phyloP scores from a whole-genome alignment of 2,329 filamentous ascomycete species.

The Neocatenulostroma microsporum region DNA sequence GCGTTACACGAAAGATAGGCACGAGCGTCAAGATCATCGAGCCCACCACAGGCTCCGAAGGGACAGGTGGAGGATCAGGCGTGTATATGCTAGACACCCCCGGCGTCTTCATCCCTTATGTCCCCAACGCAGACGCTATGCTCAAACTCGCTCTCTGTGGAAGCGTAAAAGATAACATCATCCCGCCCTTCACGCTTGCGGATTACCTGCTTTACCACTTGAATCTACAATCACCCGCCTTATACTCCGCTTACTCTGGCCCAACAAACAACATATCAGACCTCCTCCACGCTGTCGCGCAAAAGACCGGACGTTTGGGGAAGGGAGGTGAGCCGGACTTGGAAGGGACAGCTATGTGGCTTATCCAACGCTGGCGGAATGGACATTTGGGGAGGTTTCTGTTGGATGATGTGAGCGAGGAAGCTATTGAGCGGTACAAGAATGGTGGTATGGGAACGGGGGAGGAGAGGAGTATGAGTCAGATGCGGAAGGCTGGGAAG shows the following conservation, averaged over 20 bases:
- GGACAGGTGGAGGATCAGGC: constrained; percentile 46
- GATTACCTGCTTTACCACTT: constrained; percentile 86
- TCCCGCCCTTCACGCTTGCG: constrained; percentile 67
- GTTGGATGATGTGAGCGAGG: constrained; percentile 65
- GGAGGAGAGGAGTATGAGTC: constrained; percentile 55
- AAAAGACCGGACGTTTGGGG: constrained; percentile 64
- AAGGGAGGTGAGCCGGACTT: constrained; percentile 64
- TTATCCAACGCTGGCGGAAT: constrained; percentile 73
- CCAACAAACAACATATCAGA: constrained; percentile 80
- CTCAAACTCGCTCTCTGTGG: constrained; percentile 88
- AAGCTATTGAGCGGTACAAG: constrained; percentile 49
- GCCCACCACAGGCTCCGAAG: no score
- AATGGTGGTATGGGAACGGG: no score
- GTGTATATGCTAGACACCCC: constrained; percentile 89
- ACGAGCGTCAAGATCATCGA: constrained; percentile 70
- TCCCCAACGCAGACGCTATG: constrained; percentile 79
- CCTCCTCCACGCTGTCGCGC: constrained; percentile 64
- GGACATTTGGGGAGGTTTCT: constrained; percentile 70
- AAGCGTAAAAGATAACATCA: constrained; percentile 80
- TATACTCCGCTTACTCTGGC: constrained; percentile 56
- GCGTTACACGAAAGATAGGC: constrained; percentile 78
- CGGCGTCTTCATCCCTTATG: constrained; percentile 90
- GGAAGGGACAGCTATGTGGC: constrained; percentile 67
- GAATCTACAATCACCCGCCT: constrained; percentile 52
- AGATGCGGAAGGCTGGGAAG: constrained; percentile 61